phyloP scores from a whole-genome alignment of 1,139 yeast species.

The Hemisphaericaspora xylofermentans region DNA sequence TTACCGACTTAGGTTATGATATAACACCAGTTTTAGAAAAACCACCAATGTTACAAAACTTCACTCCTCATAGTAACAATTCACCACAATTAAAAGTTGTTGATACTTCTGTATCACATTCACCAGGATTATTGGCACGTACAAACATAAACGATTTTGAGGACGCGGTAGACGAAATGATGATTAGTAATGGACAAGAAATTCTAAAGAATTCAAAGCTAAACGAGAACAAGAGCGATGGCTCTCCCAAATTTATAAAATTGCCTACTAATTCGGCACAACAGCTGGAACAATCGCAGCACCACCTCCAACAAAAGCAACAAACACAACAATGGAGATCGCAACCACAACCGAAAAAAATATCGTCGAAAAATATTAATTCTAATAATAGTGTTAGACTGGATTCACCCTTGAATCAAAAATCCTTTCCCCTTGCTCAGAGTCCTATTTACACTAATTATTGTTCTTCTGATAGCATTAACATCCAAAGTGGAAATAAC shows the following conservation, averaged over 20 bases:
- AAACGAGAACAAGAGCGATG: neutral
- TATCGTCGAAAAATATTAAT: neutral
- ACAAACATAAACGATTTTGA: neutral
- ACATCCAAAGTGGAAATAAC: neutral
- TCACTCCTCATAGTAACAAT: slow-evolving; percentile 15
- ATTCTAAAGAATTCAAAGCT: neutral
- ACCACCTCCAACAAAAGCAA: slow-evolving; percentile 2
- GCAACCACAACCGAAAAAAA: slow-evolving; percentile 4
- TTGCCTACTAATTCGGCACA: slow-evolving; percentile 1
- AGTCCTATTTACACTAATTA: slow-evolving; percentile 1
- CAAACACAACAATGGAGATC: slow-evolving; percentile 1
- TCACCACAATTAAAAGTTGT: slow-evolving; percentile 16
- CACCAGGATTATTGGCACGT: neutral
- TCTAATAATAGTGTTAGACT: neutral
- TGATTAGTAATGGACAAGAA: neutral
- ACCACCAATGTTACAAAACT: slow-evolving; percentile 26
- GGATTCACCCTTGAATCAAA: neutral
- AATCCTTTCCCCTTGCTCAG: neutral
- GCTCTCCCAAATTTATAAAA: slow-evolving; percentile 9
- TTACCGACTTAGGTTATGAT: slow-evolving; percentile 20
- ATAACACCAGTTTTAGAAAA: slow-evolving; percentile 28
- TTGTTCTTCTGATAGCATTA: neutral
- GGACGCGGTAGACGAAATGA: neutral
- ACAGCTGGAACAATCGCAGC: neutral
- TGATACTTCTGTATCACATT: slow-evolving; percentile 9